Evolutionary conservation across 148 eudicot genomes (phyloP).

Genomic region (Persicaria maculosa): DNA sequence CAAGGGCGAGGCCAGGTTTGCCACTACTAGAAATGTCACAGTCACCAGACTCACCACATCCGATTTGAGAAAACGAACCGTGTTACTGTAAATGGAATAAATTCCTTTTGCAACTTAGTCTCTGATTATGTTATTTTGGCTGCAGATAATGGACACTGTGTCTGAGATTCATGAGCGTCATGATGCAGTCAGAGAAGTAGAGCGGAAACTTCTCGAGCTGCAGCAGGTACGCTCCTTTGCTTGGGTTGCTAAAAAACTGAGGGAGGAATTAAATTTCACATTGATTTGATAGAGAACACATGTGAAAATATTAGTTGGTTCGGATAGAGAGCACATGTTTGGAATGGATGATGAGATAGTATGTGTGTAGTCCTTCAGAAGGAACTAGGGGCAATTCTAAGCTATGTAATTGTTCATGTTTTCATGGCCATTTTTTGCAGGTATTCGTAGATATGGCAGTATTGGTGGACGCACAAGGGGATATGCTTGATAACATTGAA

Average conservation of each 20-base stretch:
- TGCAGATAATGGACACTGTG: slow-evolving; percentile 78
- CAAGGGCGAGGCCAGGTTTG: slow-evolving; percentile 96
- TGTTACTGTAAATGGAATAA: background rate
- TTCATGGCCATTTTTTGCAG: too few species aligned
- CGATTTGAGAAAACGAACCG: background rate
- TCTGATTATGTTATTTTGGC: slow-evolving; percentile 5
- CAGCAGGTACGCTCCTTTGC: slow-evolving; percentile 59
- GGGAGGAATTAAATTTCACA: background rate
- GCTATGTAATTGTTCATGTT: too few species aligned
- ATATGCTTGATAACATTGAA: slow-evolving; percentile 83
- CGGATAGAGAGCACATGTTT: too few species aligned
- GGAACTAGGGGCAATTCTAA: too few species aligned
- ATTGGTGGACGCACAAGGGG: slow-evolving; percentile 87
- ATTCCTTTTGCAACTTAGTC: background rate
- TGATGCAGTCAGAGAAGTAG: slow-evolving; percentile 86
- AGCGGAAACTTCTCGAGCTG: slow-evolving; percentile 83
- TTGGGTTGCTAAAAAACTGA: background rate
- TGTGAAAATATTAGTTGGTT: too few species aligned
- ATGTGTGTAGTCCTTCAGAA: too few species aligned
- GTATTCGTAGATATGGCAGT: slow-evolving; percentile 89
- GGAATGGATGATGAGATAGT: too few species aligned
- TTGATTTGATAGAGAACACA: too few species aligned
- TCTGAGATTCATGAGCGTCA: slow-evolving; percentile 98
- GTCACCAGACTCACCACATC: background rate
- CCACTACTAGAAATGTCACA: background rate